These are phyloP conservation scores for Exserohilum turcica DNA, from an alignment of 2,329 filamentous ascomycete genomes.

Conservation along the genomic window DNA sequence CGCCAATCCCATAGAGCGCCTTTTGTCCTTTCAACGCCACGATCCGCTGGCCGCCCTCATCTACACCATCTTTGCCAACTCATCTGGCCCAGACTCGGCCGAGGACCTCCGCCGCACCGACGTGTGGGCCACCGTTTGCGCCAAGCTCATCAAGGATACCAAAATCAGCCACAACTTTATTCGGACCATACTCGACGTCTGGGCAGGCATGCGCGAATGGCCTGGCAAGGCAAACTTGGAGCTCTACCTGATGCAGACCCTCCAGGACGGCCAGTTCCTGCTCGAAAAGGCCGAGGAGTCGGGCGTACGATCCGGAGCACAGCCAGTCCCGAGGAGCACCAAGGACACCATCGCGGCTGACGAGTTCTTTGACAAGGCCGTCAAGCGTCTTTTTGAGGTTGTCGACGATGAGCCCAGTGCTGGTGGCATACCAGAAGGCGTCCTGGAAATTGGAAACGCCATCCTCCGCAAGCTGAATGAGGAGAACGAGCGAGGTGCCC, in stretches of 20 bases:
- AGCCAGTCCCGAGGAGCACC: slow-evolving; percentile 73
- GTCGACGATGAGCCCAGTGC: slow-evolving; percentile 78
- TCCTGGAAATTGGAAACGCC: slow-evolving; percentile 82
- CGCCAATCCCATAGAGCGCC: slow-evolving; percentile 75
- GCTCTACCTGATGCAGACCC: slow-evolving; percentile 90
- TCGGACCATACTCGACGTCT: slow-evolving; percentile 82
- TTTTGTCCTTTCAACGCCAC: slow-evolving; percentile 86
- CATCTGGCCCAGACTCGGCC: slow-evolving; percentile 76
- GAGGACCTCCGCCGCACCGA: slow-evolving; percentile 81
- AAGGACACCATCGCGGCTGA: slow-evolving; percentile 83
- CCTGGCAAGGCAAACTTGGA: slow-evolving; percentile 87
- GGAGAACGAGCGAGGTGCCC: slow-evolving; percentile 63
- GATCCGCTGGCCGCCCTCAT: slow-evolving; percentile 84
- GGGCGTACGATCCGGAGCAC: slow-evolving; percentile 67
- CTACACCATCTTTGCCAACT: slow-evolving; percentile 88
- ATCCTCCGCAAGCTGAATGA: slow-evolving; percentile 77
- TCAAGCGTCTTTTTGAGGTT: slow-evolving; percentile 80
- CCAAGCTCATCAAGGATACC: slow-evolving; percentile 77
- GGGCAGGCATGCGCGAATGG: slow-evolving; percentile 87
- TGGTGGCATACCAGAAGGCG: slow-evolving; percentile 83
- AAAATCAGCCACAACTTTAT: slow-evolving; percentile 79
- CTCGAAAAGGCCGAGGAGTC: slow-evolving; percentile 84
- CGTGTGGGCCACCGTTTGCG: slow-evolving; percentile 87
- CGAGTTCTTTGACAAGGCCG: slow-evolving; percentile 84
- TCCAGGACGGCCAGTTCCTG: slow-evolving; percentile 90